Conservation (phyloP, 805 yeast species). For the Spathaspora hagerdaliae region DNA sequence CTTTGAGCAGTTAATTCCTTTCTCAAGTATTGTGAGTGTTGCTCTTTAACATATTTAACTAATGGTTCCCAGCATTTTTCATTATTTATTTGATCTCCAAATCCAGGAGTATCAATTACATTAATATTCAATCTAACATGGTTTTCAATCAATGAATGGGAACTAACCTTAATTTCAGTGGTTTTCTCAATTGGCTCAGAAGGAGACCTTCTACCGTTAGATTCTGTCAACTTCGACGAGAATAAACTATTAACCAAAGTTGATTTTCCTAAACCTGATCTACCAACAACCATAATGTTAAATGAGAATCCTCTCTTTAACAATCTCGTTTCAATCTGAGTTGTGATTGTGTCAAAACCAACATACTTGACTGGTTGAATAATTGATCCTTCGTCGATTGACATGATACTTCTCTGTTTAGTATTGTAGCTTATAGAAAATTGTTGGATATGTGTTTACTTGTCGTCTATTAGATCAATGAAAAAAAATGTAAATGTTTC, state of each 20-base stretch:
- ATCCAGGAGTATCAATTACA: slow-evolving; percentile 95
- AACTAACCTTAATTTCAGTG: slow-evolving; percentile 70
- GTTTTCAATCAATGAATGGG: slow-evolving; percentile 76
- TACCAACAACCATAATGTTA: slow-evolving; percentile 89
- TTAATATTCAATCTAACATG: slow-evolving; percentile 82
- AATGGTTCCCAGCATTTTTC: slow-evolving; percentile 97
- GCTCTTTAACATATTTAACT: slow-evolving; percentile 90
- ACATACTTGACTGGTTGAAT: slow-evolving; percentile 73
- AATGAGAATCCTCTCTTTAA: slow-evolving; percentile 92
- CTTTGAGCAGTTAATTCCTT: slow-evolving; percentile 94
- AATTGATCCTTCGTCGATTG: slow-evolving; percentile 4
- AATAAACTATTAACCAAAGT: slow-evolving; percentile 89
- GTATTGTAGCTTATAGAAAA: too few relatives aligned
- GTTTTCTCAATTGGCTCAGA: slow-evolving; percentile 80
- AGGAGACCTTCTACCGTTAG: slow-evolving; percentile 66
- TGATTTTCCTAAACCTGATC: slow-evolving; percentile 90
- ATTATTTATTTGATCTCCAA: slow-evolving; percentile 94
- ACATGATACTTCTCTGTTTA: neutral
- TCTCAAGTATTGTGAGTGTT: slow-evolving; percentile 85
- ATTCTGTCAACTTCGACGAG: slow-evolving; percentile 70
- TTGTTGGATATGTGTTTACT: neutral
- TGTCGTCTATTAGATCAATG: neutral
- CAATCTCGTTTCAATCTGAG: slow-evolving; percentile 89
- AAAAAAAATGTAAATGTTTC: too few relatives aligned
- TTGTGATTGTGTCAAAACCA: slow-evolving; percentile 94